Evolutionary conservation across 352 stramenopile genomes (phyloP), one percentile per base, ranked within the genome.

Genomic region (Peronospora belbahrii): DNA sequence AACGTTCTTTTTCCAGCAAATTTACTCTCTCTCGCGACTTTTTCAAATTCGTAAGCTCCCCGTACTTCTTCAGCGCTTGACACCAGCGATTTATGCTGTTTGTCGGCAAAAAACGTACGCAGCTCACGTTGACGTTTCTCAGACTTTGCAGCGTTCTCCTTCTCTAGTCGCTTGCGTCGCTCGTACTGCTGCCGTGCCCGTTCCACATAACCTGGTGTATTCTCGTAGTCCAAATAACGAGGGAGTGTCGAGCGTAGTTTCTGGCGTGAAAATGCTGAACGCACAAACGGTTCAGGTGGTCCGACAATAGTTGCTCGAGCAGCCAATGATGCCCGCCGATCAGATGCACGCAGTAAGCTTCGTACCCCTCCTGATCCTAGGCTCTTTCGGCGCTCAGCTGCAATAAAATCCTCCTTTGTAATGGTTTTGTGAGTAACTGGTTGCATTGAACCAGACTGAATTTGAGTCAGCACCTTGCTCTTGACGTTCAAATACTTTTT

Each of bases 211-310:
- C 57, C 64, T 1, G 62, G 52, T 0, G 51, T 56, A 7, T 74
- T 75, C 41, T 69, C 48, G 54, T 86, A 88, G 18, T 82, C 50
- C 61, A 88, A 43, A 43, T 88, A 88, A 10, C 77, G 70, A 8
- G 77, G 74, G 8, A 67, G 44, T 0, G 74, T 68, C 20, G 56
- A 72, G 35, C 71, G 63, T 9, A 73, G 49, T 20, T 74, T 75
- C 18, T 69, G 72, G n/a, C 70, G 68, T 39, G 62, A 56, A 3
- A 50, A 1, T 31, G 61, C 52, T 15, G 61, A 70, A 6, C 61
- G 61, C 13, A 70, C 13, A 15, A 64, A 67, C 3, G 52, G 61
- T 24, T 70, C 56, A 19, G 25, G 52, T 43, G 51, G 55, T 42
- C 24, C 58, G 18, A 48, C 46, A 25, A 60, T 53, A 4, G 43